These are phyloP conservation scores for Coccinonectria pachysandricola DNA, from an alignment of 2,329 filamentous ascomycete species.

Conservation along the genomic window DNA sequence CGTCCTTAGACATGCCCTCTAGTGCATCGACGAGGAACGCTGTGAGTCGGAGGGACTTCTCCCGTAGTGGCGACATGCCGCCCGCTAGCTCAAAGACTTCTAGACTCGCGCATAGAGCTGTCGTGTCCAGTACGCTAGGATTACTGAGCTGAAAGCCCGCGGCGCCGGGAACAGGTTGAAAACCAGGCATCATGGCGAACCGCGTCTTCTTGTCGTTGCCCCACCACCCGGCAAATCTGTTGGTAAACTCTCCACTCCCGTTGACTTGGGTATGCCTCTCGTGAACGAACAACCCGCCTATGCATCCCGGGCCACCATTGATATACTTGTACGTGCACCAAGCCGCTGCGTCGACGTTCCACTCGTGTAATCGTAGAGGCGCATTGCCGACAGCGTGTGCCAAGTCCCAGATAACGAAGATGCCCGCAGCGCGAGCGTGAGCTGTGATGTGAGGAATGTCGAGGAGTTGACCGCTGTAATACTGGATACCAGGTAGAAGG, in stretches of 20 bases:
- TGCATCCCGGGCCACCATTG: slow-evolving; percentile 69
- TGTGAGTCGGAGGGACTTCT: slow-evolving; percentile 49
- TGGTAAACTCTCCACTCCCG: slow-evolving; percentile 37
- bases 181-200: slow-evolving; percentile 69
- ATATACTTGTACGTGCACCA: slow-evolving; percentile 91
- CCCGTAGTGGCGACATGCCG: slow-evolving; percentile 50
- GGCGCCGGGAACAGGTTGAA: slow-evolving; percentile 63
- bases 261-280: slow-evolving; percentile 51
- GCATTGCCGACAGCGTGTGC: slow-evolving; percentile 77
- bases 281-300: slow-evolving; percentile 69
- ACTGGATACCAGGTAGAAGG: slow-evolving; percentile 73
- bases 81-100: slow-evolving; percentile 42
- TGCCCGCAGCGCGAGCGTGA: slow-evolving; percentile 57
- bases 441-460: slow-evolving; percentile 67
- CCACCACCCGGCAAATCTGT: slow-evolving; percentile 71
- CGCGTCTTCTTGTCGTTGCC: slow-evolving; percentile 60
- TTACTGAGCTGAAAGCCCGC: slow-evolving; percentile 73
- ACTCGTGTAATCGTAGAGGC: slow-evolving; percentile 63
- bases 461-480: slow-evolving; percentile 76
- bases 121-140: slow-evolving; percentile 60
- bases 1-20: slow-evolving; percentile 15
- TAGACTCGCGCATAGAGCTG: slow-evolving; percentile 59
- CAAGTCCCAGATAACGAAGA: slow-evolving; percentile 71
- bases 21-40: slow-evolving; percentile 61
- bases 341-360: slow-evolving; percentile 75